A percentile compares a stretch with the other conserved stretches of the same genome.
phyloP scores from a whole-genome alignment of 805 yeast species.

The Yamadazyma kitorensis region DNA sequence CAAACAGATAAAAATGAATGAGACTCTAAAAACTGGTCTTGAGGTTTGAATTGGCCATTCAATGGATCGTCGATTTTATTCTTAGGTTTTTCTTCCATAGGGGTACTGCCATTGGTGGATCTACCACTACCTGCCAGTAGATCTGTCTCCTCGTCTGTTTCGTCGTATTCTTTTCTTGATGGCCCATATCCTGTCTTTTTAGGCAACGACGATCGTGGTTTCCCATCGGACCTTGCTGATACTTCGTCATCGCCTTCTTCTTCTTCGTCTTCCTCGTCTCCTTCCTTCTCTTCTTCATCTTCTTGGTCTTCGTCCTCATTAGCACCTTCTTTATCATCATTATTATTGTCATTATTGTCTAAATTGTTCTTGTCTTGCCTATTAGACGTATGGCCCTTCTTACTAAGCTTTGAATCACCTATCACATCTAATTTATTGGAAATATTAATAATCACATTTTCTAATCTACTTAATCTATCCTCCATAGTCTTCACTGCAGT shows the following conservation, averaged over 20 bases:
- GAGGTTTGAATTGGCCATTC: too few species aligned
- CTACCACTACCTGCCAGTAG: too few species aligned
- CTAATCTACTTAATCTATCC: conserved; percentile 20
- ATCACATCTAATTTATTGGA: conserved; percentile 19
- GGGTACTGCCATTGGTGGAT: too few species aligned
- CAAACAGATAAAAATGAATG: conserved; percentile 36
- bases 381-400: not conserved
- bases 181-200: too few species aligned
- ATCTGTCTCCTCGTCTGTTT: too few species aligned
- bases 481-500: conserved; percentile 18
- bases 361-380: not conserved
- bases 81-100: too few species aligned
- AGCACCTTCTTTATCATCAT: conserved; percentile 12
- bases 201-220: too few species aligned
- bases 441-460: conserved; percentile 17
- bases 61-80: too few species aligned
- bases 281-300: conserved; percentile 5
- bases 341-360: not conserved
- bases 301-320: conserved; percentile 14
- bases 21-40: conserved; percentile 30
- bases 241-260: not conserved
- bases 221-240: too few species aligned
- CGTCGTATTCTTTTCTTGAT: too few species aligned
- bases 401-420: not conserved
- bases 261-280: not conserved